phyloP scores from a whole-genome alignment of 352 stramenopile species.

The Phytophthora uliginosa region DNA sequence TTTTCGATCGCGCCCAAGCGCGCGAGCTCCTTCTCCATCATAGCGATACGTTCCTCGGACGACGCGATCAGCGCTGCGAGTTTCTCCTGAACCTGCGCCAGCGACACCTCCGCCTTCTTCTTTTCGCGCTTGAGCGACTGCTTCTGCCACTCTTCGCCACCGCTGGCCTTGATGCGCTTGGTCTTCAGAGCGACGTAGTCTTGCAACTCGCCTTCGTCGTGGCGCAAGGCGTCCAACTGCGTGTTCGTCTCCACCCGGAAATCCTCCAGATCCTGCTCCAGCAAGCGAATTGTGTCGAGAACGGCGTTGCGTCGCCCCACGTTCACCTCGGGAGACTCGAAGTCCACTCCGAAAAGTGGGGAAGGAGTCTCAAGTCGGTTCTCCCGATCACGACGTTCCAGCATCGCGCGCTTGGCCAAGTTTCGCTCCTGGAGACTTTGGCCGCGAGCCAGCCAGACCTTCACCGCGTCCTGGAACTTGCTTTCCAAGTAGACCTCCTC shows the following conservation, averaged over 20 bases:
- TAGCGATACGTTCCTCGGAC: conserved; percentile 64
- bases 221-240: conserved; percentile 60
- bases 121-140: conserved; percentile 85
- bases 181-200: conserved; percentile 83
- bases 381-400: conserved; percentile 34
- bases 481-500: conserved; percentile 77
- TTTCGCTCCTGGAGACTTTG: conserved; percentile 50
- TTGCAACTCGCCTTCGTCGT: conserved; percentile 76
- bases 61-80: conserved; percentile 48
- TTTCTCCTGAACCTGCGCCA: conserved; percentile 65
- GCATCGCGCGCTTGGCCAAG: conserved; percentile 42
- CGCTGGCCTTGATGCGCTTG: conserved; percentile 80
- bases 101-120: conserved; percentile 81
- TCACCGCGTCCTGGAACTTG: conserved; percentile 69
- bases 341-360: conserved; percentile 71
- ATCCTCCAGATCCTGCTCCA: conserved; percentile 66
- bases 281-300: conserved; percentile 48
- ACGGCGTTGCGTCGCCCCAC: conserved; percentile 71
- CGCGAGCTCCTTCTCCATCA: conserved; percentile 75
- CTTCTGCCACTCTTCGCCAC: conserved; percentile 83
- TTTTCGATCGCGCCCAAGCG: conserved; percentile 72
- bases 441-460: conserved; percentile 52
- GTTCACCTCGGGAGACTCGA: conserved; percentile 70
- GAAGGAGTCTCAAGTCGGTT: conserved; percentile 55
- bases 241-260: conserved; percentile 76